phyloP scores from a whole-genome alignment of 192 early-diverging fungal genomes.

The Umbelopsis isabellina region DNA sequence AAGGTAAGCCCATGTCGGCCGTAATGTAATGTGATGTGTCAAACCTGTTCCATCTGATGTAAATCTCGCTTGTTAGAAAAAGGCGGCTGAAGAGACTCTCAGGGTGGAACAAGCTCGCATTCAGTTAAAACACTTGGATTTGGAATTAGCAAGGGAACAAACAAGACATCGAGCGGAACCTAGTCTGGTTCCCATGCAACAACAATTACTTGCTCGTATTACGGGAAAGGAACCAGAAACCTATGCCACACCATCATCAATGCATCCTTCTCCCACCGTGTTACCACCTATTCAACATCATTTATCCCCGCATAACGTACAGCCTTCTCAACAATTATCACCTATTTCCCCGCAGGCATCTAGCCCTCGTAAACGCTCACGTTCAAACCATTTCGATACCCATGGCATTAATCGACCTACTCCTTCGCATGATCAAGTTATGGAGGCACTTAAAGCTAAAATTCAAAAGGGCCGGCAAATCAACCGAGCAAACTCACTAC shows the following conservation, averaged over 20 bases:
- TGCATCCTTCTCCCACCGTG: background rate
- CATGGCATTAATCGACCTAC: constrained; percentile 16
- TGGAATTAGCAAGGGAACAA: constrained; percentile 32
- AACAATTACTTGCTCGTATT: constrained; percentile 38
- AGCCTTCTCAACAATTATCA: constrained; percentile 8
- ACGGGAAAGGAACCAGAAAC: constrained; percentile 26
- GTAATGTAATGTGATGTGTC: background rate
- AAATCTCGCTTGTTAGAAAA: constrained; percentile 25
- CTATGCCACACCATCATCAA: constrained; percentile 9
- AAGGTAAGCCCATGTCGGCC: constrained; percentile 5
- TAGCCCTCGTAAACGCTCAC: constrained; percentile 18
- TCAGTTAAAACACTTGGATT: constrained; percentile 32
- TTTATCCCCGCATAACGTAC: constrained; percentile 9
- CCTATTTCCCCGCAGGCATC: constrained; percentile 5
- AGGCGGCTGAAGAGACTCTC: constrained; percentile 36
- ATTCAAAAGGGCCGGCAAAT: constrained; percentile 33
- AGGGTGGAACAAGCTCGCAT: constrained; percentile 34
- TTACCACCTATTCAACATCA: constrained; percentile 13
- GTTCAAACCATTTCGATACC: constrained; percentile 19
- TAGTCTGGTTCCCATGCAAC: constrained; percentile 32
- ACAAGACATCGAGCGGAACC: constrained; percentile 10
- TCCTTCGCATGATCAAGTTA: constrained; percentile 35
- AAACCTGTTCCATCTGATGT: background rate
- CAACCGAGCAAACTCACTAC: constrained; percentile 18
- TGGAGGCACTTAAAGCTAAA: constrained; percentile 41